These are phyloP conservation scores for Zygosaccharomyces gambellarensis DNA, from an alignment of 805 yeast species.

Conservation along the genomic window DNA sequence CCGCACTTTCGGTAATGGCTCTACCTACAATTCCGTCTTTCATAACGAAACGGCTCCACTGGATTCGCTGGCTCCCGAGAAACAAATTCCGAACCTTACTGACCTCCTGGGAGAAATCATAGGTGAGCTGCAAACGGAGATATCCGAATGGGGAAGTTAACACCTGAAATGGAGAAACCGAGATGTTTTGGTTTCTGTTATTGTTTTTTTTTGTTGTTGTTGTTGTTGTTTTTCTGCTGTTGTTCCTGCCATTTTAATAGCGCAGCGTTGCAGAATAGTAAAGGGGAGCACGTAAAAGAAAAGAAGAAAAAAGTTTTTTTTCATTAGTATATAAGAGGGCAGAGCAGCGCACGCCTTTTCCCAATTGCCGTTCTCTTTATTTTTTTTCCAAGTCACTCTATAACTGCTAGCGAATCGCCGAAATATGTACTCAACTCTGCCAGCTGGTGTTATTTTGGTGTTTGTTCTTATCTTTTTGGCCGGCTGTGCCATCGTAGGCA, in stretches of 20 bases:
- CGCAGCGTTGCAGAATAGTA: constrained; percentile 1
- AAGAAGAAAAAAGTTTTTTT: neutral
- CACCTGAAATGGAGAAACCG: constrained; percentile 17
- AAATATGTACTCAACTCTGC: constrained; percentile 44
- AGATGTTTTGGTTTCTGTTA: constrained; percentile 3
- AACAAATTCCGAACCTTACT: neutral
- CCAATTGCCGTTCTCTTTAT: neutral
- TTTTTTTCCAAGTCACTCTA: neutral
- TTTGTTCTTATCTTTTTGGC: constrained; percentile 42
- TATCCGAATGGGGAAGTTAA: constrained; percentile 10
- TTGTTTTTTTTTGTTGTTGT: neutral
- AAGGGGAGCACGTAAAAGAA: too few species aligned
- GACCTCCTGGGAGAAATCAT: neutral
- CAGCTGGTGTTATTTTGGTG: constrained; percentile 71
- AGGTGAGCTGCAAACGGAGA: constrained; percentile 12
- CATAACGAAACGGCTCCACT: constrained; percentile 6
- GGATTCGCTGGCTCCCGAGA: constrained; percentile 2
- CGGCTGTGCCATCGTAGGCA: constrained; percentile 29
- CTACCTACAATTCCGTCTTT: constrained; percentile 21
- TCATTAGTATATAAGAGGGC: neutral
- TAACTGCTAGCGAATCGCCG: neutral
- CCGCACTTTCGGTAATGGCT: constrained; percentile 43
- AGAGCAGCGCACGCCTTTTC: neutral
- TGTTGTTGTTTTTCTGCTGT: neutral
- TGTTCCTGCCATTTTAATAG: neutral